phyloP scores from a whole-genome alignment of 1,139 yeast genomes.

The Sugiyamaella sp. region DNA sequence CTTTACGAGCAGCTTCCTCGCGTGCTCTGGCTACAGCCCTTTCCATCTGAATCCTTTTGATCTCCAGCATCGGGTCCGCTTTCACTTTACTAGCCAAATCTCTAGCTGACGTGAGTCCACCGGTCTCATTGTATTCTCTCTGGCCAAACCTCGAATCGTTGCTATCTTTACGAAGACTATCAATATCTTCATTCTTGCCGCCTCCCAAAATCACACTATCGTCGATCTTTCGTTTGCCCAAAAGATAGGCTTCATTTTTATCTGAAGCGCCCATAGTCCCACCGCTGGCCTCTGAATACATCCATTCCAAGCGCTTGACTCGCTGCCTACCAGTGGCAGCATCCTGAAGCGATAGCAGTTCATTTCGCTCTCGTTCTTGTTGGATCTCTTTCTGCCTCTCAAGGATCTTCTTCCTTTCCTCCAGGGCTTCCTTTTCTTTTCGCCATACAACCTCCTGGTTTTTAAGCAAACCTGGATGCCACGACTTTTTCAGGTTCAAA shows the following conservation, averaged over 20 bases:
- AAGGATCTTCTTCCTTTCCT: conserved; percentile 67
- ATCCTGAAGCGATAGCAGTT: conserved; percentile 58
- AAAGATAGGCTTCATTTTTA: conserved; percentile 50
- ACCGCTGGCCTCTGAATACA: conserved; percentile 62
- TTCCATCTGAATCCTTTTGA: conserved; percentile 49
- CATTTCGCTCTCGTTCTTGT: conserved; percentile 64
- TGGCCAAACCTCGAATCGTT: conserved; percentile 26
- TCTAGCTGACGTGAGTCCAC: conserved; percentile 16
- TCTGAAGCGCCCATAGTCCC: conserved; percentile 32
- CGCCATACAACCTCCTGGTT: conserved; percentile 89
- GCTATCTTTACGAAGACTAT: conserved; percentile 24
- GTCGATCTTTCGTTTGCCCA: conserved; percentile 55
- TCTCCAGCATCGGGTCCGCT: conserved; percentile 61
- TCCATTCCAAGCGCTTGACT: conserved; percentile 72
- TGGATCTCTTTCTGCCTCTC: conserved; percentile 67
- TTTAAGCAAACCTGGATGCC: conserved; percentile 89
- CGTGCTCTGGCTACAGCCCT: conserved; percentile 3
- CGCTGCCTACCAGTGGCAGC: conserved; percentile 50
- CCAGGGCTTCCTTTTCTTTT: conserved; percentile 74
- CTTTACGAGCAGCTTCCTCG: conserved; percentile 13
- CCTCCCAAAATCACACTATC: conserved; percentile 39
- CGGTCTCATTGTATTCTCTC: conserved; percentile 27
- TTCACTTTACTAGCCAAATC: conserved; percentile 39
- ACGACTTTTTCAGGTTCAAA: conserved; percentile 85
- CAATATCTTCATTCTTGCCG: conserved; percentile 26